Percentiles rank a stretch among this genome's conserved stretches.
Conservation (phyloP, 768 basidiomycete genomes). For the Leucosporidium yakuticum region DNA sequence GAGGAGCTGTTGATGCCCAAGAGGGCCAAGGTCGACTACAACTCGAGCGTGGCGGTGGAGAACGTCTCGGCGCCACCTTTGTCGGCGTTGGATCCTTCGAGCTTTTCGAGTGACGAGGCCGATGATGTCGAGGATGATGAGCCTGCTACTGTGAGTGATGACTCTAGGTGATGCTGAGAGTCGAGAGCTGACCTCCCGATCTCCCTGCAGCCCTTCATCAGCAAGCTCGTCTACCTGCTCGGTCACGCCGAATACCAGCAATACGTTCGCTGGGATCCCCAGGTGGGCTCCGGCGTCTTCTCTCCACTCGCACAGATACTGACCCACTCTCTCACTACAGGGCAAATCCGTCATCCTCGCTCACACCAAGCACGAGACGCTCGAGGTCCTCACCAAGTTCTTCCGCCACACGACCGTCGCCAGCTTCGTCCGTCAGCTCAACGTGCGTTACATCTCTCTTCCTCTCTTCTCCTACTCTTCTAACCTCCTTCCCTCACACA, state of each 20-base stretch:
- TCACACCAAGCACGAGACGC: slow-evolving; percentile 26
- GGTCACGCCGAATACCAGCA: slow-evolving; percentile 21
- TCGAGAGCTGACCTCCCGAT: background rate
- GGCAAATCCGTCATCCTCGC: slow-evolving; percentile 28
- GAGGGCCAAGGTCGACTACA: too few species aligned
- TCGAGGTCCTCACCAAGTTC: slow-evolving; percentile 26
- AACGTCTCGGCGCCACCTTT: too few species aligned
- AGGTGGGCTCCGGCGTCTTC: background rate
- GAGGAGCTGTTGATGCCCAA: too few species aligned
- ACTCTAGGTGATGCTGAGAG: too few species aligned
- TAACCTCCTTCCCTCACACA: background rate
- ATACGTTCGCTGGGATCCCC: slow-evolving; percentile 20
- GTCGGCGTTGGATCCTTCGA: too few species aligned
- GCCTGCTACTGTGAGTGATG: too few species aligned
- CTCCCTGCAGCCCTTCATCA: slow-evolving; percentile 19
- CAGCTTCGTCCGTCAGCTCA: background rate
- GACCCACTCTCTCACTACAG: background rate
- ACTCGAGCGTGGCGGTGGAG: too few species aligned
- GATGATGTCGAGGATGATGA: too few species aligned
- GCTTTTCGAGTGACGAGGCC: too few species aligned
- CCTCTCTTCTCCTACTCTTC: too few species aligned
- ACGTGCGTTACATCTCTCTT: background rate
- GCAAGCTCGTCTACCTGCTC: slow-evolving; percentile 24
- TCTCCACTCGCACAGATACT: background rate
- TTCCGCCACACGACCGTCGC: slow-evolving; percentile 28